phyloP scores from a whole-genome alignment of 2,329 filamentous ascomycete species.

The Pseudogymnoascus sp. region DNA sequence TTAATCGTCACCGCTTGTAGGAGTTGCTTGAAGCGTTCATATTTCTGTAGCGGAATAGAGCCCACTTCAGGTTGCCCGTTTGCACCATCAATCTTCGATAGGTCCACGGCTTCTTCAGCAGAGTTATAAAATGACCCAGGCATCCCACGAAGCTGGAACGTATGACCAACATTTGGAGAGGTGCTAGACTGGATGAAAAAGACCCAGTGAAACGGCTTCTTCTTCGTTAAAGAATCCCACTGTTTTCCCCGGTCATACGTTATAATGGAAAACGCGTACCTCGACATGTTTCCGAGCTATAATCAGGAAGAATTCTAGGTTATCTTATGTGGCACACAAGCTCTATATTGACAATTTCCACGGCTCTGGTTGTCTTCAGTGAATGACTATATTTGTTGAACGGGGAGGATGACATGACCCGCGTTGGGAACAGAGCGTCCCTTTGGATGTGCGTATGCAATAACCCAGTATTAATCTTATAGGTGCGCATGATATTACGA shows the following conservation, averaged over 20 bases:
- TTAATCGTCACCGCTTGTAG: not conserved
- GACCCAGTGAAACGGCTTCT: conserved; percentile 10
- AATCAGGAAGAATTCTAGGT: not conserved
- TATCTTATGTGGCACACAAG: not conserved
- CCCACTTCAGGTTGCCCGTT: conserved; percentile 10
- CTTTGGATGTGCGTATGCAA: not conserved
- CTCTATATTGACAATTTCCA: not conserved
- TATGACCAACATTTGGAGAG: not conserved
- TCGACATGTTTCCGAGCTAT: not conserved
- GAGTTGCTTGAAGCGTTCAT: not conserved
- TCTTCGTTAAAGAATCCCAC: not conserved
- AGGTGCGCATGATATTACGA: not conserved
- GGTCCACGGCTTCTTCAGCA: not conserved
- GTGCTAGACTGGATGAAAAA: conserved; percentile 5
- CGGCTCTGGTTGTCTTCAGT: not conserved
- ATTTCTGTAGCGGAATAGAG: not conserved
- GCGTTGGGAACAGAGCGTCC: not conserved
- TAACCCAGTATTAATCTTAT: not conserved
- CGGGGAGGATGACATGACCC: not conserved
- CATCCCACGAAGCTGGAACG: conserved; percentile 11
- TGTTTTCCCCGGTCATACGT: conserved; percentile 6
- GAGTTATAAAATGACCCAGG: conserved; percentile 9
- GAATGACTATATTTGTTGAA: not conserved
- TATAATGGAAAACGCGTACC: not conserved
- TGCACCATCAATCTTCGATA: not conserved